Evolutionary conservation across 331 rosid species (phyloP).

Genomic region (Rhamnella rubrinervis): DNA sequence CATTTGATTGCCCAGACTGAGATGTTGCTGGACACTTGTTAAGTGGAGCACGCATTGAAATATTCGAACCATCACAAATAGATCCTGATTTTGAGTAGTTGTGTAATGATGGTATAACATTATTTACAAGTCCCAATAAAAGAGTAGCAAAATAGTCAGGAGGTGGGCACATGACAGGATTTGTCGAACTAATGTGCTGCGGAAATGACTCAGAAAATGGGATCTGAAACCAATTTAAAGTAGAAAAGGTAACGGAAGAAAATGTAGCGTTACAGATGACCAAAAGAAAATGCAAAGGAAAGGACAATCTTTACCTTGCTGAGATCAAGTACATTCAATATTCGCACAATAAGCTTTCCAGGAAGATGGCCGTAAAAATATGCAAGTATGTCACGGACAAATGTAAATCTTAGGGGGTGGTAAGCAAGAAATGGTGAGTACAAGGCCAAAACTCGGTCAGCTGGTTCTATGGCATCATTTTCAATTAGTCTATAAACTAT

Average conservation of each 20-base stretch:
- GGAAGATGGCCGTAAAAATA: conserved; percentile 95
- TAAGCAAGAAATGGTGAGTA: conserved; percentile 67
- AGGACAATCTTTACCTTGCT: conserved; percentile 54
- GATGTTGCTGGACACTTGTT: conserved; percentile 67
- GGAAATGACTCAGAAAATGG: conserved; percentile 91
- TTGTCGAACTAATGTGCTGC: conserved; percentile 66
- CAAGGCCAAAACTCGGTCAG: conserved; percentile 66
- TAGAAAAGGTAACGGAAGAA: conserved; percentile 22
- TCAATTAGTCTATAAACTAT: conserved; percentile 88
- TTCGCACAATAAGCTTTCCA: conserved; percentile 77
- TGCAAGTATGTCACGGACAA: conserved; percentile 97
- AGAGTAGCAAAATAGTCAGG: conserved; percentile 87
- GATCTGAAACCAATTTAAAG: conserved; percentile 61
- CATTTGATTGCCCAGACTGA: conserved; percentile 70
- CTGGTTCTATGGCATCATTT: conserved; percentile 84
- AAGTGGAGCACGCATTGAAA: conserved; percentile 54
- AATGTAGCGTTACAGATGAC: conserved; percentile 10
- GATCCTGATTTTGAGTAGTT: conserved; percentile 76
- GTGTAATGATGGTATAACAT: conserved; percentile 90
- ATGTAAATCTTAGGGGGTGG: conserved; percentile 85
- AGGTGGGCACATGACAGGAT: conserved; percentile 87
- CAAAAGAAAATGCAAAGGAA: conserved; percentile 20
- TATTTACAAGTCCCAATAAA: conserved; percentile 88
- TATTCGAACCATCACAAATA: conserved; percentile 49
- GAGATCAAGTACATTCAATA: conserved; percentile 74